Percentiles rank a stretch among this genome's conserved stretches.
These are phyloP conservation scores for Trametes villosa DNA, from an alignment of 768 basidiomycete species.

Conservation along the genomic window DNA sequence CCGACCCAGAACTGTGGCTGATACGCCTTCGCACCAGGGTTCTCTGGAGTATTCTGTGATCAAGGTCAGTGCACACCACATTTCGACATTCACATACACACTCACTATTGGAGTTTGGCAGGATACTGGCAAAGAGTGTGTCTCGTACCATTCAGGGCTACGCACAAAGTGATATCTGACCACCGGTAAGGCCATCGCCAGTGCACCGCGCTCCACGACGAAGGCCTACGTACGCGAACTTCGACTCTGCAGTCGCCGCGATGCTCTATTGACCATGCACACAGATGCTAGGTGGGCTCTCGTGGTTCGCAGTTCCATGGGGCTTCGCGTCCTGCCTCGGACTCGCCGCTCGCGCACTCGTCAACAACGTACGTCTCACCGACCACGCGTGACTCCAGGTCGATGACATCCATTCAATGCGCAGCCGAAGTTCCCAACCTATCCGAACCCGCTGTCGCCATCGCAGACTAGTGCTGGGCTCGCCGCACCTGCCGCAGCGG, in stretches of 20 bases:
- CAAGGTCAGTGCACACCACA: slow-evolving; percentile 41
- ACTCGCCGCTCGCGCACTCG: slow-evolving; percentile 39
- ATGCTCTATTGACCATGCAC: background rate
- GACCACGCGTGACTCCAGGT: background rate
- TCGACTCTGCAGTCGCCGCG: too few species aligned
- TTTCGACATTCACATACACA: background rate
- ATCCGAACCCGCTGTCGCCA: slow-evolving; percentile 35
- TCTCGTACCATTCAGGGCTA: slow-evolving; percentile 13
- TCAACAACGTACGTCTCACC: slow-evolving; percentile 31
- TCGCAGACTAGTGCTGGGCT: slow-evolving; percentile 47
- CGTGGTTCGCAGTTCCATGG: slow-evolving; percentile 54
- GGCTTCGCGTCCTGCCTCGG: slow-evolving; percentile 48
- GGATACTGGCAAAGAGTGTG: slow-evolving; percentile 58
- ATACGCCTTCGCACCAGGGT: slow-evolving; percentile 47
- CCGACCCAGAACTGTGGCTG: slow-evolving; percentile 36
- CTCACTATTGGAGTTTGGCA: slow-evolving; percentile 16
- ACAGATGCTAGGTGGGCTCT: slow-evolving; percentile 59
- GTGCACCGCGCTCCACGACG: slow-evolving; percentile 53
- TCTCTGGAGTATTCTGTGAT: slow-evolving; percentile 54
- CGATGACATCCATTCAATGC: background rate
- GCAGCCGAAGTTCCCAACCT: slow-evolving; percentile 58
- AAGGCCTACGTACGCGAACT: slow-evolving; percentile 48
- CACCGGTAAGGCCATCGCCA: slow-evolving; percentile 49
- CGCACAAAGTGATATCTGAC: background rate
- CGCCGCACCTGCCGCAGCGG: slow-evolving; percentile 41